Conservation (phyloP, 2,329 filamentous ascomycete genomes). For the Periconia macrospinosa region DNA sequence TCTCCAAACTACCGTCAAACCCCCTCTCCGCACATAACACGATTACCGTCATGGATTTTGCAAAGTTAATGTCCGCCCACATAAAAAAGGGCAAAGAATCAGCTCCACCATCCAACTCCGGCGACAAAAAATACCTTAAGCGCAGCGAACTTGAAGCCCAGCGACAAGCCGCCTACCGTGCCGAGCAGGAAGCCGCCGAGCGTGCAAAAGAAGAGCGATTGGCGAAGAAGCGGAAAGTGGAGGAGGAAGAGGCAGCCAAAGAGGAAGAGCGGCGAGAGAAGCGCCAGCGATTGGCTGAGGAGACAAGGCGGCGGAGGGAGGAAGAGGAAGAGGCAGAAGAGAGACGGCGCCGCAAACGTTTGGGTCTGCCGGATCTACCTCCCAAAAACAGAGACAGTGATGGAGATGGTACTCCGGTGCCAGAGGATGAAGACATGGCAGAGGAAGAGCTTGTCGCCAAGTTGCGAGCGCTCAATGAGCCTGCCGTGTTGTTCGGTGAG, state of each 20-base stretch:
- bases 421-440: slow-evolving; percentile 62
- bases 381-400: slow-evolving; percentile 52
- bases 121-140: slow-evolving; percentile 71
- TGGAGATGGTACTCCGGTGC: slow-evolving; percentile 43
- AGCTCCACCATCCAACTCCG: slow-evolving; percentile 35
- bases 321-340: slow-evolving; percentile 76
- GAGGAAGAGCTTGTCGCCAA: slow-evolving; percentile 71
- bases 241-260: slow-evolving; percentile 79
- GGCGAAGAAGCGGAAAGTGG: slow-evolving; percentile 81
- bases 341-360: slow-evolving; percentile 68
- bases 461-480: slow-evolving; percentile 73
- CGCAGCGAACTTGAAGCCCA: slow-evolving; percentile 84
- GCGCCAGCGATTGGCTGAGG: slow-evolving; percentile 76
- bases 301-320: slow-evolving; percentile 69
- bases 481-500: slow-evolving; percentile 79
- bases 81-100: slow-evolving; percentile 76
- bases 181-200: slow-evolving; percentile 76
- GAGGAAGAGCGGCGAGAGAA: slow-evolving; percentile 77
- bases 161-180: slow-evolving; percentile 76
- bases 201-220: slow-evolving; percentile 69
- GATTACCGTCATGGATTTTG: slow-evolving; percentile 78
- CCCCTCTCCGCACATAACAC: not conserved
- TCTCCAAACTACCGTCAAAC: not conserved
- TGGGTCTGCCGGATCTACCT: slow-evolving; percentile 77
- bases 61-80: slow-evolving; percentile 87